Evolutionary conservation across 208 protist genomes (phyloP).

Genomic region (Phytomonas sp.): DNA sequence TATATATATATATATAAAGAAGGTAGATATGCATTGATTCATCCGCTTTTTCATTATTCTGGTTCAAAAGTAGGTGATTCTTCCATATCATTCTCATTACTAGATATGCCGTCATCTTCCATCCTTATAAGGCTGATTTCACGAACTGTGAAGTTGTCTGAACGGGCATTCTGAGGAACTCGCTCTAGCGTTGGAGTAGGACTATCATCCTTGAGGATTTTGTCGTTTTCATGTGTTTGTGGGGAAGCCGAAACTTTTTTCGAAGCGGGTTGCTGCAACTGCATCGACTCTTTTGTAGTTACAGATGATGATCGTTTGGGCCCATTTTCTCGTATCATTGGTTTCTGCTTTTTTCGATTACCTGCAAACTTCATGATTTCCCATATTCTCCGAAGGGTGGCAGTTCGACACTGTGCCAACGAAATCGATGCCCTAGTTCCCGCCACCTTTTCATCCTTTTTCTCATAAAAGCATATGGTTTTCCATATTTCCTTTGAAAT

Average conservation of each 20-base stretch:
- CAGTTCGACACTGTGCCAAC: not conserved
- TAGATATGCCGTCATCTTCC: constrained; percentile 38
- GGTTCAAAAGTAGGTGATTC: not conserved
- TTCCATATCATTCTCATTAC: constrained; percentile 9
- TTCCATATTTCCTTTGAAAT: constrained; percentile 25
- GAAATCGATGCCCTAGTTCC: constrained; percentile 4
- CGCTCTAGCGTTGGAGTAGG: constrained; percentile 39
- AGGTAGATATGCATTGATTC: not conserved
- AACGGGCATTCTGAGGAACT: constrained; percentile 70
- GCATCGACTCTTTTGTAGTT: not conserved
- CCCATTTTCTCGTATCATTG: not conserved
- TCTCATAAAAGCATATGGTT: constrained; percentile 46
- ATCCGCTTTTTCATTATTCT: constrained; percentile 2
- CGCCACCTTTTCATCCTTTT: not conserved
- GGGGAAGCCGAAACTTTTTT: not conserved
- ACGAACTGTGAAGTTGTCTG: constrained; percentile 28
- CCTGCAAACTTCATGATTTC: not conserved
- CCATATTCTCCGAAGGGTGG: not conserved
- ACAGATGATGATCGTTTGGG: not conserved
- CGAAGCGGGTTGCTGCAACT: not conserved
- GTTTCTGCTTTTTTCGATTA: not conserved
- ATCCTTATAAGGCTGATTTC: constrained; percentile 63
- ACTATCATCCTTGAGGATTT: not conserved
- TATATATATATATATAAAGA: not conserved
- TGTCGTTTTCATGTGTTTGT: not conserved